phyloP scores from a whole-genome alignment of 805 yeast genomes.

The Dipodascopsis tothii region DNA sequence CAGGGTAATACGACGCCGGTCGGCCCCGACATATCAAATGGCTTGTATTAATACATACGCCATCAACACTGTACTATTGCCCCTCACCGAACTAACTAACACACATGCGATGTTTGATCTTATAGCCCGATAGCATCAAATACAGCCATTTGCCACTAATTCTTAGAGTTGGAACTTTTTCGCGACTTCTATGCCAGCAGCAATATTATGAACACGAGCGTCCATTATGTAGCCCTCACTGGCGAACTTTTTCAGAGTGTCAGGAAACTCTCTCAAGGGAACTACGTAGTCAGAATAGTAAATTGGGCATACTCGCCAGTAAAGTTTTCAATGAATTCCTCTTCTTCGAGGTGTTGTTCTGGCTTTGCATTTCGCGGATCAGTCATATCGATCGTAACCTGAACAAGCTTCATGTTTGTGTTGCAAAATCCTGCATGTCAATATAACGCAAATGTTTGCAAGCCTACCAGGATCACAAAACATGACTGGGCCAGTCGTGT shows the following conservation, averaged over 20 bases:
- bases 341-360: constrained; percentile 70
- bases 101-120: no score
- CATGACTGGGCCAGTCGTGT: constrained; percentile 41
- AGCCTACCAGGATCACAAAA: constrained; percentile 68
- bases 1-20: no score
- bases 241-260: constrained; percentile 44
- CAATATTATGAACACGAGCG: constrained; percentile 79
- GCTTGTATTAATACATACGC: no score
- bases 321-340: constrained; percentile 88
- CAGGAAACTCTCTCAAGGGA: constrained; percentile 53
- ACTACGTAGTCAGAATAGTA: constrained; percentile 29
- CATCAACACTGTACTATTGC: no score
- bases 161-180: constrained; percentile 23
- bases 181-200: constrained; percentile 68
- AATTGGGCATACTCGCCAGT: constrained; percentile 26
- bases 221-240: constrained; percentile 70
- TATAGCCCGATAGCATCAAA: no score
- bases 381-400: constrained; percentile 64
- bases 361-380: constrained; percentile 65
- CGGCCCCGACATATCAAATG: no score
- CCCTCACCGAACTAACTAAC: no score
- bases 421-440: constrained; percentile 57
- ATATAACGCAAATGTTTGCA: no score
- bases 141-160: no score
- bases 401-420: constrained; percentile 74